A percentile compares a stretch with the other conserved stretches of the same genome.
phyloP scores from a whole-genome alignment of 805 yeast species.

The Saccharomycopsis fodiens region DNA sequence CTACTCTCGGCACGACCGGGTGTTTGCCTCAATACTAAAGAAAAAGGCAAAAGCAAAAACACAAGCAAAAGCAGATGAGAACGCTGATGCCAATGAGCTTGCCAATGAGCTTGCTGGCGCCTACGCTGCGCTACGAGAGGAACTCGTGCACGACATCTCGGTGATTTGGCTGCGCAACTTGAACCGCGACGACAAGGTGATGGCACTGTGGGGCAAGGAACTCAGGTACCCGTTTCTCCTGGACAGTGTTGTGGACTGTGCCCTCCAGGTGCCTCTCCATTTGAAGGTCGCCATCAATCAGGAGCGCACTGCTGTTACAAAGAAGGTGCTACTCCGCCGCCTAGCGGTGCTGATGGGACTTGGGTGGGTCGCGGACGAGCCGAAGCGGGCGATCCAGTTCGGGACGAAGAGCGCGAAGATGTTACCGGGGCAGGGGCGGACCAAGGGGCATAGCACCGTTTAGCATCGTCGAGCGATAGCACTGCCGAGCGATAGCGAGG shows the following conservation, averaged over 20 bases:
- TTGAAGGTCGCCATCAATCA: constrained; percentile 28
- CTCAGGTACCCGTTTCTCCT: constrained; percentile 83
- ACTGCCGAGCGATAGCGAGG: too few relatives aligned
- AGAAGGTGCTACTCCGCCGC: constrained; percentile 54
- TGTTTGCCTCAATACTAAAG: constrained; percentile 28
- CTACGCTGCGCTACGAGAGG: constrained; percentile 41
- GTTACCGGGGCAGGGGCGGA: constrained; percentile 25
- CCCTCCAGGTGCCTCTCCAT: constrained; percentile 41
- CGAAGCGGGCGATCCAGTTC: constrained; percentile 92
- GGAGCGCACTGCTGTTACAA: neutral
- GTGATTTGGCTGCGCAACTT: constrained; percentile 74
- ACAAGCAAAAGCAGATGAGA: constrained; percentile 2
- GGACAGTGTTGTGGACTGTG: constrained; percentile 44
- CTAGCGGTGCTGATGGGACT: constrained; percentile 50
- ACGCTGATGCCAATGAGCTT: neutral
- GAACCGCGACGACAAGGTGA: constrained; percentile 88
- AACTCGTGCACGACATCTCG: constrained; percentile 62
- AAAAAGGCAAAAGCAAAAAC: constrained; percentile 3
- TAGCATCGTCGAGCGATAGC: too few relatives aligned
- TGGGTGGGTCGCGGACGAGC: constrained; percentile 55
- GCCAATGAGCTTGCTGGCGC: constrained; percentile 26
- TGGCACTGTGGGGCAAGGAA: constrained; percentile 82
- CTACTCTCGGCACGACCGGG: constrained; percentile 71
- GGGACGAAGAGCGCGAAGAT: constrained; percentile 95
- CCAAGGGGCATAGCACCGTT: constrained; percentile 12